A percentile compares a stretch with the other conserved stretches of the same genome.
phyloP scores from a whole-genome alignment of 78 protist genomes.

The Dictyostelium intermedium region DNA sequence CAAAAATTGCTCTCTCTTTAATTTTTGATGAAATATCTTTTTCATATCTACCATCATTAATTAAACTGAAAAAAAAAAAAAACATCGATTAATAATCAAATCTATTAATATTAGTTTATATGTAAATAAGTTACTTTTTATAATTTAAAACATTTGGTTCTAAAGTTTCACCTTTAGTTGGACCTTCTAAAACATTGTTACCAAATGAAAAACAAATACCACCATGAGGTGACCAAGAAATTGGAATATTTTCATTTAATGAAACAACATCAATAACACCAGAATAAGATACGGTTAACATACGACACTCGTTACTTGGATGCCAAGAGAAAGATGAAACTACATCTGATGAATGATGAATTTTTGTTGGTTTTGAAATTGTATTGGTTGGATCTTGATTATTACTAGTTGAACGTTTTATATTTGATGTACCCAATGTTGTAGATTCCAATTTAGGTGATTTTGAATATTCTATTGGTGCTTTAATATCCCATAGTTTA shows the following conservation, averaged over 20 bases:
- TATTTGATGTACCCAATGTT: not conserved
- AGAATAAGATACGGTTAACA: conserved; percentile 62
- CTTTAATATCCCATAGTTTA: conserved; percentile 74
- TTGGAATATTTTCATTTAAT: conserved; percentile 72
- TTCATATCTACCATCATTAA: conserved; percentile 67
- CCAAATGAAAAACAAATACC: conserved; percentile 58
- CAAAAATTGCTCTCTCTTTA: conserved; percentile 67
- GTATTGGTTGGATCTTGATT: not conserved
- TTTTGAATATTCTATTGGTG: conserved; percentile 30
- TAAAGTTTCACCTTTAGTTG: conserved; percentile 17
- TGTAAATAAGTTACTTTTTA: not conserved
- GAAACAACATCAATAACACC: conserved; percentile 71
- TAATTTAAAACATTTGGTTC: conserved; percentile 37
- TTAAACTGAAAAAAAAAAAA: not conserved
- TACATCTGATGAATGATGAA: conserved; percentile 36
- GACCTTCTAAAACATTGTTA: conserved; percentile 57
- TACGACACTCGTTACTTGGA: conserved; percentile 79
- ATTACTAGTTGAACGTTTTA: not conserved
- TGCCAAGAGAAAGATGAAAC: conserved; percentile 77
- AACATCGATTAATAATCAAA: too few relatives aligned
- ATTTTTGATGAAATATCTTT: conserved; percentile 69
- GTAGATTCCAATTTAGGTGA: not conserved
- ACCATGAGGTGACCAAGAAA: conserved; percentile 82
- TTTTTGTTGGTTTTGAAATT: conserved; percentile 44
- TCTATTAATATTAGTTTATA: not conserved